Evolutionary conservation across 1,284 basidiomycete species (phyloP).

Genomic region (Pseudozyma flocculosa): DNA sequence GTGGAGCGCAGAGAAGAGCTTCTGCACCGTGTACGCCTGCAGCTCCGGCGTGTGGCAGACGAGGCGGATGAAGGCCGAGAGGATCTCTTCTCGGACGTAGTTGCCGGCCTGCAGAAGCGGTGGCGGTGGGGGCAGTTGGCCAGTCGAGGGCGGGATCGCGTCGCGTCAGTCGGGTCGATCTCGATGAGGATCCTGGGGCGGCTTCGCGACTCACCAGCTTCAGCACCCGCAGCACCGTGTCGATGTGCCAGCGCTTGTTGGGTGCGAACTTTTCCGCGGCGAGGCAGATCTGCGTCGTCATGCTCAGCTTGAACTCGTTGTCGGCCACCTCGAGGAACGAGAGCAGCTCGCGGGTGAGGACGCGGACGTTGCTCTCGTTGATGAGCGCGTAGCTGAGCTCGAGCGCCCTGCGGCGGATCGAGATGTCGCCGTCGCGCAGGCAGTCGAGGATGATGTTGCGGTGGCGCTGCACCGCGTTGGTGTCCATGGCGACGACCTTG

Average conservation of each 20-base stretch:
- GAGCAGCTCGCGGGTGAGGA: conserved; percentile 86
- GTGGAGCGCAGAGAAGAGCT: conserved; percentile 82
- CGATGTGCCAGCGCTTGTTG: conserved; percentile 98
- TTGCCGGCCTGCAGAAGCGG: conserved; percentile 88
- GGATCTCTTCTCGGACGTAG: conserved; percentile 93
- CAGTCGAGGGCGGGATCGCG: no score
- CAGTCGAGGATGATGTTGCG: conserved; percentile 98
- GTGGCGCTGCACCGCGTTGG: conserved; percentile 96
- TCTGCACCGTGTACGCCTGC: conserved; percentile 91
- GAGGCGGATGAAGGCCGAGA: conserved; percentile 91
- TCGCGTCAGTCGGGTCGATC: no score
- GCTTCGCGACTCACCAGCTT: conserved; percentile 78
- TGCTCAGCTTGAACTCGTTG: conserved; percentile 95
- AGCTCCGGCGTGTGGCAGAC: conserved; percentile 96
- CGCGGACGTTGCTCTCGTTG: conserved; percentile 90
- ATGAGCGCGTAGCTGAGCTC: conserved; percentile 97
- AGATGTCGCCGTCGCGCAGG: conserved; percentile 96
- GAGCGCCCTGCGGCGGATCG: conserved; percentile 91
- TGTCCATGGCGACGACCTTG: conserved; percentile 97
- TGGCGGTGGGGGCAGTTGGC: no score
- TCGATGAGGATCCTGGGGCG: no score
- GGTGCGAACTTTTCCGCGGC: conserved; percentile 96
- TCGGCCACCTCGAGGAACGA: conserved; percentile 97
- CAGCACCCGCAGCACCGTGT: conserved; percentile 88
- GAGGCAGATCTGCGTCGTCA: conserved; percentile 95